phyloP scores from a whole-genome alignment of 2,329 filamentous ascomycete genomes.

The Pestalotiopsis sp. region DNA sequence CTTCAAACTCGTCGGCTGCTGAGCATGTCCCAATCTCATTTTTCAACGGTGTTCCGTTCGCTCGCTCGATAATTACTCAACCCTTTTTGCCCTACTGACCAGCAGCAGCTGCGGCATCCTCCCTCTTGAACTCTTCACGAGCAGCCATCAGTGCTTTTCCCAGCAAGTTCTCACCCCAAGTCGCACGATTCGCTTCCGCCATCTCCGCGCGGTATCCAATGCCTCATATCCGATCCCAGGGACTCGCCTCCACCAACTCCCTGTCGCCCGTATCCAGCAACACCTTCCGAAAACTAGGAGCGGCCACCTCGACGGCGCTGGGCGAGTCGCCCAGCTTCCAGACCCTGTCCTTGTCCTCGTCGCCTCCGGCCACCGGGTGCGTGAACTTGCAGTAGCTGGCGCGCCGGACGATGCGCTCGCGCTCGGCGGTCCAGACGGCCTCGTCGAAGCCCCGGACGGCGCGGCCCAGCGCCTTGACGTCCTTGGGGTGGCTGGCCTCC shows the following conservation, averaged over 20 bases:
- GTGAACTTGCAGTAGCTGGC: constrained; percentile 65
- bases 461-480: constrained; percentile 58
- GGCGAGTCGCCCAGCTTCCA: constrained; percentile 19
- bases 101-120: constrained; percentile 26
- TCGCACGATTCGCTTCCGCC: constrained; percentile 46
- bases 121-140: constrained; percentile 51
- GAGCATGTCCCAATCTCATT: not conserved
- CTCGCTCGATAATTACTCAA: not conserved
- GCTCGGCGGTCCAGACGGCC: constrained; percentile 51
- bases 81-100: not conserved
- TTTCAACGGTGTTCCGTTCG: not conserved
- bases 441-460: constrained; percentile 55
- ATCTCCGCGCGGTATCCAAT: constrained; percentile 58
- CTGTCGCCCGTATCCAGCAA: constrained; percentile 61
- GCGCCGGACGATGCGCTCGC: constrained; percentile 52
- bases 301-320: constrained; percentile 30
- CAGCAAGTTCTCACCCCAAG: constrained; percentile 68
- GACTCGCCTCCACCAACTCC: constrained; percentile 65
- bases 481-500: constrained; percentile 42
- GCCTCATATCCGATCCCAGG: constrained; percentile 67
- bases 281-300: constrained; percentile 44
- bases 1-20: not conserved
- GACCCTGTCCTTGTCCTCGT: not conserved
- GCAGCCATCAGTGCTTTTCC: constrained; percentile 65
- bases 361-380: constrained; percentile 31